Percentiles rank a stretch among this genome's conserved stretches.
Evolutionary conservation across 2,329 filamentous ascomycete genomes (phyloP).

Genomic region (Colletotrichum musae): DNA sequence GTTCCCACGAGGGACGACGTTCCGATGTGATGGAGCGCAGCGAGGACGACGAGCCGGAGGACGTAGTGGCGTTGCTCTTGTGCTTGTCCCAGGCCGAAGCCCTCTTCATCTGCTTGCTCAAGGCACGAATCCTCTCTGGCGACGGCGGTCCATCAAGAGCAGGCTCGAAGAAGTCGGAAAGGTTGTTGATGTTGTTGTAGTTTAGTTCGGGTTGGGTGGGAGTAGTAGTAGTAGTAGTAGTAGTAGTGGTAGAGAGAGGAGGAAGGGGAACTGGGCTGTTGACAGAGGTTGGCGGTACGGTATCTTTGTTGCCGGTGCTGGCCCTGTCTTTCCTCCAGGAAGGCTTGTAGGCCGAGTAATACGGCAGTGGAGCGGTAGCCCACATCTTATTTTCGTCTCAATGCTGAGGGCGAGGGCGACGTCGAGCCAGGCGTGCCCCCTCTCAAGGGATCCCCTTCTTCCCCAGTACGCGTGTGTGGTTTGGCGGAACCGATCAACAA

Average conservation of each 20-base stretch:
- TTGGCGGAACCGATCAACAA: slow-evolving; percentile 10
- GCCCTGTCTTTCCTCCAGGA: slow-evolving; percentile 21
- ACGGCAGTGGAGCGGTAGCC: slow-evolving; percentile 43
- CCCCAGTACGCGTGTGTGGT: slow-evolving; percentile 21
- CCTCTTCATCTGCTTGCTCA: slow-evolving; percentile 72
- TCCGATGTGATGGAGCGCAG: slow-evolving; percentile 63
- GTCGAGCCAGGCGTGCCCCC: slow-evolving; percentile 40
- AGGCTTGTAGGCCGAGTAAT: slow-evolving; percentile 44
- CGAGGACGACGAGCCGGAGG: slow-evolving; percentile 69
- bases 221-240: too few species aligned
- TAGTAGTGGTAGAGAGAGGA: slow-evolving; percentile 14
- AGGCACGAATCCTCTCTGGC: slow-evolving; percentile 70
- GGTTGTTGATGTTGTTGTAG: slow-evolving; percentile 40
- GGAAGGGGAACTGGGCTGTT: slow-evolving; percentile 18
- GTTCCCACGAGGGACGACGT: slow-evolving; percentile 63
- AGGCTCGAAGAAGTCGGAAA: slow-evolving; percentile 67
- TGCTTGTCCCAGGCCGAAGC: slow-evolving; percentile 64
- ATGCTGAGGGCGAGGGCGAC: slow-evolving; percentile 40
- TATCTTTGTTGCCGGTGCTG: slow-evolving; percentile 40
- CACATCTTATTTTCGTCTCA: slow-evolving; percentile 41
- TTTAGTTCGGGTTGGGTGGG: slow-evolving; percentile 27
- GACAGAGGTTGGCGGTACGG: slow-evolving; percentile 29
- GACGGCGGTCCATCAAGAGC: slow-evolving; percentile 74
- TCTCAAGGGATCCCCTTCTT: slow-evolving; percentile 39
- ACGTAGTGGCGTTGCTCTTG: slow-evolving; percentile 63